Evolutionary conservation across 257 asterid species (phyloP).

Genomic region (Avicennia marina): DNA sequence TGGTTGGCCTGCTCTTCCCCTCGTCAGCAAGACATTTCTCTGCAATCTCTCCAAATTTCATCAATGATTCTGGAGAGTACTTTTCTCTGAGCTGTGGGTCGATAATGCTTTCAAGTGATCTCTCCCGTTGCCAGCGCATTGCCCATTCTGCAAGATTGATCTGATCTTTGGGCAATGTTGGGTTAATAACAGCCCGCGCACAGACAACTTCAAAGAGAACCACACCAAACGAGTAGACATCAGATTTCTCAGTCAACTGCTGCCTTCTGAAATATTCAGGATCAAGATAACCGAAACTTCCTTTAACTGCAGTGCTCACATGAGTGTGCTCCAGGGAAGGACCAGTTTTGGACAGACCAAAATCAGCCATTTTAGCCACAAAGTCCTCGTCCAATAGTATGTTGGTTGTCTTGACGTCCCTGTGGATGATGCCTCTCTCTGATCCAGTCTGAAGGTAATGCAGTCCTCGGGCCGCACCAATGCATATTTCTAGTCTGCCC

Average conservation of each 20-base stretch:
- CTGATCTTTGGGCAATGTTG: slow-evolving; percentile 70
- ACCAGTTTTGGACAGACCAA: slow-evolving; percentile 84
- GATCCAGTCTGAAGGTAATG: slow-evolving; percentile 92
- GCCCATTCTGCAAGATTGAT: slow-evolving; percentile 94
- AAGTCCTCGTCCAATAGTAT: slow-evolving; percentile 66
- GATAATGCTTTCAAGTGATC: slow-evolving; percentile 53
- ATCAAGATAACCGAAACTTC: slow-evolving; percentile 85
- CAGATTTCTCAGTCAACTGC: slow-evolving; percentile 80
- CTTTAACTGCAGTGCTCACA: slow-evolving; percentile 90
- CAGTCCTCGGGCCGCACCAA: slow-evolving; percentile 79
- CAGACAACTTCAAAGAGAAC: slow-evolving; percentile 75
- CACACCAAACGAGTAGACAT: slow-evolving; percentile 87
- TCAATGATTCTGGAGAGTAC: slow-evolving; percentile 51
- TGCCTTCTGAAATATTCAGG: slow-evolving; percentile 84
- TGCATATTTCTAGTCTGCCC: slow-evolving; percentile 74
- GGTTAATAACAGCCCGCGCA: slow-evolving; percentile 74
- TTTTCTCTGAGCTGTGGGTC: slow-evolving; percentile 47
- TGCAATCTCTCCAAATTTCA: slow-evolving; percentile 64
- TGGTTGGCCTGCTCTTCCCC: slow-evolving; percentile 74
- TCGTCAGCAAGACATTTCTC: slow-evolving; percentile 86
- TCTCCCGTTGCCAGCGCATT: slow-evolving; percentile 61
- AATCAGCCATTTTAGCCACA: slow-evolving; percentile 85
- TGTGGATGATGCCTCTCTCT: slow-evolving; percentile 72
- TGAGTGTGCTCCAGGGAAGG: slow-evolving; percentile 85
- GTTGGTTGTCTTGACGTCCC: slow-evolving; percentile 87